Conservation (phyloP, 2,329 filamentous ascomycete species). For the Pezicula neosporulosa region DNA sequence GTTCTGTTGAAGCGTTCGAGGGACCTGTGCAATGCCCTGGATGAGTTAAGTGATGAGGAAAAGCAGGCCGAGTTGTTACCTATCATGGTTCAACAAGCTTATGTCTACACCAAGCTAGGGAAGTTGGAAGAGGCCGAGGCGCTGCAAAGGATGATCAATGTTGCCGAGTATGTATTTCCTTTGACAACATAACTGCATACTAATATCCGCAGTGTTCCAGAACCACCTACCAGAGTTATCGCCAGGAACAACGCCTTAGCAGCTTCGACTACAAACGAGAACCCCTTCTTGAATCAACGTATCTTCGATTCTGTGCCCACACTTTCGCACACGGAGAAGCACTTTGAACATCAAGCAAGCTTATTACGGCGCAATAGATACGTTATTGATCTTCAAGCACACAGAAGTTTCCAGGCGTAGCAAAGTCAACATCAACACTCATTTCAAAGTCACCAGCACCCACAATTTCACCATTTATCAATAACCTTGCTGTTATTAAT, state of each 20-base stretch:
- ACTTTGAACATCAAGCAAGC: constrained; percentile 69
- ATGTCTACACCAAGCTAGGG: constrained; percentile 64
- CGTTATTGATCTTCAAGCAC: constrained; percentile 60
- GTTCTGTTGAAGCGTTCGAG: constrained; percentile 67
- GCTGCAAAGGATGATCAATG: constrained; percentile 58
- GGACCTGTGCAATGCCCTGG: constrained; percentile 68
- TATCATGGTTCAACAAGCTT: constrained; percentile 74
- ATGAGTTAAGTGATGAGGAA: constrained; percentile 71
- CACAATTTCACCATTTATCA: constrained; percentile 46
- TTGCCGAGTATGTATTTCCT: constrained; percentile 51
- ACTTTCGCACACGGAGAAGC: constrained; percentile 54
- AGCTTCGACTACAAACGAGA: constrained; percentile 41
- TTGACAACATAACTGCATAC: constrained; percentile 8
- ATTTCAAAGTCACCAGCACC: constrained; percentile 42
- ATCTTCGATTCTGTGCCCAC: constrained; percentile 52
- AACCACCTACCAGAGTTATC: constrained; percentile 63
- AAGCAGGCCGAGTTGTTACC: constrained; percentile 71
- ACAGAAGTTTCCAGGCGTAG: constrained; percentile 64
- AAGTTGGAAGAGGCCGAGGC: constrained; percentile 62
- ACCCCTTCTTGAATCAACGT: constrained; percentile 67
- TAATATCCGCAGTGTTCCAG: constrained; percentile 53
- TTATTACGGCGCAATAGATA: constrained; percentile 61
- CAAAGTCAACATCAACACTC: constrained; percentile 39
- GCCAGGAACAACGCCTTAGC: constrained; percentile 61
- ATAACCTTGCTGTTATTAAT: constrained; percentile 59